Percentiles rank a stretch among this genome's conserved stretches.
Evolutionary conservation across 495 filamentous ascomycete species (phyloP).

Genomic region (Penicillium coprophilum): DNA sequence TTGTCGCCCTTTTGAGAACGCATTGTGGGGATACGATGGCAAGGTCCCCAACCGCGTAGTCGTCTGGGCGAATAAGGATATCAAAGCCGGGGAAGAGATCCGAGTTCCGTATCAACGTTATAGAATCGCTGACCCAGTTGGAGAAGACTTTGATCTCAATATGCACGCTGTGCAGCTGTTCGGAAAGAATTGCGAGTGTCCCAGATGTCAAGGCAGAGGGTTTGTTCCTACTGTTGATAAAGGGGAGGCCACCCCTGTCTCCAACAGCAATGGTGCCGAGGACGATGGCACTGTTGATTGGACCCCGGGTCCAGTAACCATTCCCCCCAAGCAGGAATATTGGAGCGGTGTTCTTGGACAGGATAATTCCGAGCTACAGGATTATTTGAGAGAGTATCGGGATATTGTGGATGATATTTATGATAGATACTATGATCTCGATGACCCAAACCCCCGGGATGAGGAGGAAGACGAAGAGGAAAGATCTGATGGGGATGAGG

Average conservation of each 20-base stretch:
- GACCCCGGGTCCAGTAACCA: not conserved
- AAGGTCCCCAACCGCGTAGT: constrained; percentile 32
- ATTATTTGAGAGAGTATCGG: not conserved
- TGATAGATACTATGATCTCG: not conserved
- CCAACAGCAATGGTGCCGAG: not conserved
- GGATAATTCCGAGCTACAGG: not conserved
- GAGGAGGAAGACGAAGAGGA: not conserved
- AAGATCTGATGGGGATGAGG: too few species aligned
- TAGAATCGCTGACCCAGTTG: constrained; percentile 1
- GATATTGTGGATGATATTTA: not conserved
- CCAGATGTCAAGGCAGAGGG: not conserved
- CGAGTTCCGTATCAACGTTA: constrained; percentile 24
- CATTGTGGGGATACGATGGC: constrained; percentile 29
- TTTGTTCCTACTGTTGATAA: not conserved
- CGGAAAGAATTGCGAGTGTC: constrained; percentile 5
- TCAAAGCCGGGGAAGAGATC: constrained; percentile 32
- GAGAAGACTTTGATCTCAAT: not conserved
- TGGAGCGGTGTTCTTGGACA: not conserved
- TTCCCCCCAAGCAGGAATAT: not conserved
- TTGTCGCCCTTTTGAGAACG: constrained; percentile 23
- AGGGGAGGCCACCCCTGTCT: not conserved
- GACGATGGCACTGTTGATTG: not conserved
- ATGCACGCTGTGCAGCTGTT: constrained; percentile 1
- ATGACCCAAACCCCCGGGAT: not conserved
- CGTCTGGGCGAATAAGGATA: constrained; percentile 27